Evolutionary conservation across 352 stramenopile genomes (phyloP), one percentile per base, ranked within the genome.

Genomic region (Globisporangium camurandrum): DNA sequence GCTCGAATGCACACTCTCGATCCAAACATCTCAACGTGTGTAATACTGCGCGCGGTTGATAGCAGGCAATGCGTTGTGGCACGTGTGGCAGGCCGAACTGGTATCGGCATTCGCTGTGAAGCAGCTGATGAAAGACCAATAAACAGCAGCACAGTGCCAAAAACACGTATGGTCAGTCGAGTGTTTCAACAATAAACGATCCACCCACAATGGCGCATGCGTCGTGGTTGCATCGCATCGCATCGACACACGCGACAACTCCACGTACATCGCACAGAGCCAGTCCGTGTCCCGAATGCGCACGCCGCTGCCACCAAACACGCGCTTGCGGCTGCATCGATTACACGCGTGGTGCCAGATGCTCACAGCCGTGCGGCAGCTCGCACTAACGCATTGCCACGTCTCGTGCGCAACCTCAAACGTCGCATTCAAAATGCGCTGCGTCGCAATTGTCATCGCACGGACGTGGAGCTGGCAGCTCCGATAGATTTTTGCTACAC

Each of bases 261-360:
- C 33, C 0, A 69, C 71, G 46, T 61, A 88, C 77, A 88, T 66
- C 10, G 70, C 80, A 49, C 77, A 88, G n/a, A 88, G 56, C 77
- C 77, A 88, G 28, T 71, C 75, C 16, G 62, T 57, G 6, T 52
- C 39, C 34, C 47, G 46, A 43, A 86, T 79, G 20, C 63, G 69
- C 12, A 71, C 64, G 41, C 68, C 65, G 50, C 70, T 86, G 2
- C 62, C 52, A 1, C 66, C 56, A 57, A 81, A 86, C 54, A 78
- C 56, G n/a, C 77, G 72, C 43, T 69, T 67, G 3, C 51, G 63
- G 0, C 37, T 53, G 51, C 77, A 89, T 45, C 66, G 66, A 11
- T 62, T 47, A 36, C 77, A 89, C 34, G 66, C 67, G 40, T 54
- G 58, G 34, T 68, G 67, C 77, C 77, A 89, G n/a, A 83, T 63